Base-by-base conservation (phyloP, 2,329 filamentous ascomycete species). In the Penicillium sp. region DNA sequence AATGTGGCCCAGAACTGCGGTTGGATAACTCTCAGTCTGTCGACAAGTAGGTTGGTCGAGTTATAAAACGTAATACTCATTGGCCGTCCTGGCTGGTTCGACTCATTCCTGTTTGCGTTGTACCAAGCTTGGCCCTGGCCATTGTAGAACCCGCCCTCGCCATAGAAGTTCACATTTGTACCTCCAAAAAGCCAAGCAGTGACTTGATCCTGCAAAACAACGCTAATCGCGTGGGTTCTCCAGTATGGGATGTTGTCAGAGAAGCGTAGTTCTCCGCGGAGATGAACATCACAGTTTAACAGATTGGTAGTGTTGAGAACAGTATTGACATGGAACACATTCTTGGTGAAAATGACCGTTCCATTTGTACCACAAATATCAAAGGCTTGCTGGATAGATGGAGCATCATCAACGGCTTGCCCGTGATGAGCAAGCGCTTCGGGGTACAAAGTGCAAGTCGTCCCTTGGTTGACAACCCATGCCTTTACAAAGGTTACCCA, bases 1-100 rank as follows among this genome's bases (percentile, higher is more conserved):
- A 18, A 31, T 27, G 46, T 49, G 6, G 54, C 73, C 77, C 82
- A 85, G 81, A 85, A 84, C 67, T 84, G 81, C 53, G 76, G 80
- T 53, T 81, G 76, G 7, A 84, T 27, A 25, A 67, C 64, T 2
- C 51, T 53, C 1, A 67, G 11, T 0, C 64, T 62, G 18, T 41
- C 35, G 31, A 67, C 48, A 2, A 55, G 54, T 8, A 57, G 62
- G 28, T 61, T 57, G 7, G 44, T 58, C 4, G 56, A 27, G 1
- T 43, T 47, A 2, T 40, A 48, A 20, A 69, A 48, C 1, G 68
- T 70, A 36, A 70, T 51, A 4, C 62, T 60, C 40, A 64, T 57
- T 6, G 68, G 68, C 20, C 68, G 58, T 1, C 66, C 55, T 0
- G 67, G 64, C 33, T 69, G 68, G 41, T 69, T 69, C 8, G 65